Conservation (phyloP, 179 eudicot genomes). For the Beta macrorhiza region DNA sequence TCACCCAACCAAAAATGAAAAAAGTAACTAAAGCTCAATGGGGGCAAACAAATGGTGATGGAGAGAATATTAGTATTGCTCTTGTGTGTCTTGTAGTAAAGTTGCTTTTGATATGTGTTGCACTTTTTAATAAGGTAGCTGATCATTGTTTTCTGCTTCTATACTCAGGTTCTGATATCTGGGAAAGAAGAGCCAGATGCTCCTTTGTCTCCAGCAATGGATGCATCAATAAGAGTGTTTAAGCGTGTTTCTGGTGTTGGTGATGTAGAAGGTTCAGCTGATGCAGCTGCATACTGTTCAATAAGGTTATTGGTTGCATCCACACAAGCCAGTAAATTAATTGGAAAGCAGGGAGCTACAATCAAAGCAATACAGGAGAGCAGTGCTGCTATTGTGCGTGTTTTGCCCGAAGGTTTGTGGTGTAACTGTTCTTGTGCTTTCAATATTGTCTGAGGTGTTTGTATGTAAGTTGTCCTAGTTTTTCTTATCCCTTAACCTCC, state of each 20-base stretch:
- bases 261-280: slow-evolving; percentile 42
- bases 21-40: no score
- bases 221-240: slow-evolving; percentile 77
- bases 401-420: slow-evolving; percentile 66
- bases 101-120: not conserved
- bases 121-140: not conserved
- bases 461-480: not conserved
- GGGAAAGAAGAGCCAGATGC: slow-evolving; percentile 86
- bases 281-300: slow-evolving; percentile 64
- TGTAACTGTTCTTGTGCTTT: not conserved
- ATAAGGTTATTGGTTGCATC: slow-evolving; percentile 66
- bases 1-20: no score
- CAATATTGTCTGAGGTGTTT: not conserved
- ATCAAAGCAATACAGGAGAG: slow-evolving; percentile 77
- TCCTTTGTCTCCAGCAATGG: slow-evolving; percentile 91
- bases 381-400: slow-evolving; percentile 63
- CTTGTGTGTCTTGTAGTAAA: not conserved
- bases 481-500: not conserved
- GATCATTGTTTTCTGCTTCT: slow-evolving; percentile 9
- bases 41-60: no score
- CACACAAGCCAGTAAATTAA: slow-evolving; percentile 67
- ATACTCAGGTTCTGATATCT: slow-evolving; percentile 66
- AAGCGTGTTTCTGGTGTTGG: slow-evolving; percentile 71
- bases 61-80: not conserved
- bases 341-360: slow-evolving; percentile 79